Percentiles rank a stretch among this genome's conserved stretches.
phyloP scores from a whole-genome alignment of 73 alveolate species.

The Loxodes magnus region DNA sequence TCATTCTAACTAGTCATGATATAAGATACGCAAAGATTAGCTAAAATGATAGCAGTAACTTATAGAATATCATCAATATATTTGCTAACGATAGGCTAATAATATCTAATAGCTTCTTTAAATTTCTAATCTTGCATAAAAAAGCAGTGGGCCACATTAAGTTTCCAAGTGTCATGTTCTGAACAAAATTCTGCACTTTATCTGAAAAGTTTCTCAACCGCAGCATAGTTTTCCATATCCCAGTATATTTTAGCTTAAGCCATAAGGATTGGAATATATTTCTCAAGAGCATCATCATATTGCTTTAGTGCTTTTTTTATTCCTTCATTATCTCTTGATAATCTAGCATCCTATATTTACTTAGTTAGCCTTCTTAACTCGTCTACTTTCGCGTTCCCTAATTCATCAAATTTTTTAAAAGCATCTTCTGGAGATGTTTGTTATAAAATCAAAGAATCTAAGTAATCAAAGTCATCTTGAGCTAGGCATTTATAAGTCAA shows the following conservation, averaged over 20 bases:
- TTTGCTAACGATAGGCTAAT: slow-evolving; percentile 88
- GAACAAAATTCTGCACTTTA: slow-evolving; percentile 96
- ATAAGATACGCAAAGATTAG: slow-evolving; percentile 95
- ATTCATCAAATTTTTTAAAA: slow-evolving; percentile 83
- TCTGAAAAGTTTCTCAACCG: slow-evolving; percentile 96
- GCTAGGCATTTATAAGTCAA: slow-evolving; percentile 40
- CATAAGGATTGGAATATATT: slow-evolving; percentile 95
- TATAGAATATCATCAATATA: slow-evolving; percentile 88
- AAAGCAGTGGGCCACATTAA: slow-evolving; percentile 95
- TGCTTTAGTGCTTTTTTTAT: slow-evolving; percentile 78
- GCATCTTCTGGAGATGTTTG: slow-evolving; percentile 97
- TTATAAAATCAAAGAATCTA: slow-evolving; percentile 89
- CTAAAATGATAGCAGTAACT: slow-evolving; percentile 96
- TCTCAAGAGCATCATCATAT: slow-evolving; percentile 84
- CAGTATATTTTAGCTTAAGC: slow-evolving; percentile 98
- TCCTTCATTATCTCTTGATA: slow-evolving; percentile 84
- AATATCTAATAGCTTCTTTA: slow-evolving; percentile 95
- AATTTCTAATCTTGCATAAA: slow-evolving; percentile 95
- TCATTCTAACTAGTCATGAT: slow-evolving; percentile 95
- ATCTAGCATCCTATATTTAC: slow-evolving; percentile 74
- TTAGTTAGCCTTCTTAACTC: slow-evolving; percentile 81
- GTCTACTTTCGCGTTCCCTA: slow-evolving; percentile 93
- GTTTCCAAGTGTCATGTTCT: slow-evolving; percentile 91
- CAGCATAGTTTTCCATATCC: slow-evolving; percentile 93
- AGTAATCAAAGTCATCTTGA: slow-evolving; percentile 83